These are phyloP conservation scores for Cyberlindnera saturnus DNA, from an alignment of 805 yeast species.

Conservation along the genomic window DNA sequence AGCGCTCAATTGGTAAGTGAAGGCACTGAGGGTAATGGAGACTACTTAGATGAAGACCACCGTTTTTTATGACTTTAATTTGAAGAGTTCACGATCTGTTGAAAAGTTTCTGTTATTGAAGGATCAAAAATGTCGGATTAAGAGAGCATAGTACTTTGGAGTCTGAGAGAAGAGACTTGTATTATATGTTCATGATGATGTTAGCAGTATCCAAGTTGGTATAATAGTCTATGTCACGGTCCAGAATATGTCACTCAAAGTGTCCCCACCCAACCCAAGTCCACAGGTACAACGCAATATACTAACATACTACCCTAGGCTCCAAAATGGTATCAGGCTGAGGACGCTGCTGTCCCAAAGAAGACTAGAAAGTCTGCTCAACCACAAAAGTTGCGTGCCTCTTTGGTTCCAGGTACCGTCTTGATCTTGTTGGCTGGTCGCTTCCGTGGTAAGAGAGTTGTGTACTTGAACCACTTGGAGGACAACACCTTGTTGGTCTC, in stretches of 20 bases:
- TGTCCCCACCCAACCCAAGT: neutral
- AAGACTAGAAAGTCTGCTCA: constrained; percentile 85
- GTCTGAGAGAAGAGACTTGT: no score
- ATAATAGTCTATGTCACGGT: no score
- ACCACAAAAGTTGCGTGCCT: constrained; percentile 93
- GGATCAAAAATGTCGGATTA: no score
- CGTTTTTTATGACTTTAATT: neutral
- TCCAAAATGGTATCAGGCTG: constrained; percentile 93
- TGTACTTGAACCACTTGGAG: constrained; percentile 92
- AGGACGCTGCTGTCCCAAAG: constrained; percentile 82
- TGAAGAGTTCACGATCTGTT: neutral
- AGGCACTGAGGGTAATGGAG: constrained; percentile 4
- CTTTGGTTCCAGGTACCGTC: constrained; percentile 97
- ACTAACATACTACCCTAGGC: constrained; percentile 33
- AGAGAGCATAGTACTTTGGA: no score
- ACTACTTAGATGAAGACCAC: neutral
- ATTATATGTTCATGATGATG: no score
- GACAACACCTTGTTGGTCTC: constrained; percentile 96
- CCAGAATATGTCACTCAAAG: no score
- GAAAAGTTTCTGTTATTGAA: constrained; percentile 1
- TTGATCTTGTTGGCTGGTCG: constrained; percentile 97
- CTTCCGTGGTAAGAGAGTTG: constrained; percentile 99
- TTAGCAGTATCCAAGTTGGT: no score
- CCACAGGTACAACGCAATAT: neutral
- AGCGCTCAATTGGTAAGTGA: constrained; percentile 28